A percentile compares a stretch with the other conserved stretches of the same genome.
Evolutionary conservation across 1,284 basidiomycete genomes (phyloP).

Genomic region (Moesziomyces globuligerus): DNA sequence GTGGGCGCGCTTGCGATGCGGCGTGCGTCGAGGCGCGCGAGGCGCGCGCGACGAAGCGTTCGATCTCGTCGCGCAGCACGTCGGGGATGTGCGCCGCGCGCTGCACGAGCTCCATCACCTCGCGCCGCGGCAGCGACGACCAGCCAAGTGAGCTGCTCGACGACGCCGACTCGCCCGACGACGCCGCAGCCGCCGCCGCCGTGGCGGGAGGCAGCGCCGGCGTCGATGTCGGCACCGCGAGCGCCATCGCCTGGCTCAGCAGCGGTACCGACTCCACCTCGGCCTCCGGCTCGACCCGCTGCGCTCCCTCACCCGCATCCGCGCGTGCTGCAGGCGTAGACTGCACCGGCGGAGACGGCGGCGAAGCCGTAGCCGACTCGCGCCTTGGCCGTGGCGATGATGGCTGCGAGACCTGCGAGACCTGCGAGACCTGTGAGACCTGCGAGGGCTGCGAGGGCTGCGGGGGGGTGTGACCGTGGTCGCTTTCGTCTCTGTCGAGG

Average conservation of each 20-base stretch:
- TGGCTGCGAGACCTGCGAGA: conserved; percentile 2
- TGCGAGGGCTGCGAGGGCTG: no score
- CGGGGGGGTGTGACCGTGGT: no score
- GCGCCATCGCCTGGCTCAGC: conserved; percentile 23
- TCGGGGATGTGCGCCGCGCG: conserved; percentile 27
- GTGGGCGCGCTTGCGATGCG: background rate
- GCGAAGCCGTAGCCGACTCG: background rate
- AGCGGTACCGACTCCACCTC: conserved; percentile 1
- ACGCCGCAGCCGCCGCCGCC: background rate
- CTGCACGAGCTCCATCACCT: conserved; percentile 29
- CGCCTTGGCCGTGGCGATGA: conserved; percentile 1
- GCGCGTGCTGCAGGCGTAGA: conserved; percentile 21
- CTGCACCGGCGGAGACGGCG: conserved; percentile 7
- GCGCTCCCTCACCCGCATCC: no score
- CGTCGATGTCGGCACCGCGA: conserved; percentile 11
- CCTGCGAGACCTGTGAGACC: no score
- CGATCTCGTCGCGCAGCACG: conserved; percentile 41
- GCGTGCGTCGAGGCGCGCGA: conserved; percentile 9
- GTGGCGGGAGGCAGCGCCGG: conserved; percentile 14
- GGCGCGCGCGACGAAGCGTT: conserved; percentile 30
- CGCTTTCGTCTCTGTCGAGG: background rate
- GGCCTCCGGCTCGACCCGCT: background rate
- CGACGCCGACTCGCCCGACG: conserved; percentile 1
- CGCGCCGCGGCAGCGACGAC: conserved; percentile 24
- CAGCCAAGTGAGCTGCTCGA: conserved; percentile 20